These are phyloP conservation scores for Huntiella abstrusa DNA, from an alignment of 2,329 filamentous ascomycete species.

Conservation along the genomic window DNA sequence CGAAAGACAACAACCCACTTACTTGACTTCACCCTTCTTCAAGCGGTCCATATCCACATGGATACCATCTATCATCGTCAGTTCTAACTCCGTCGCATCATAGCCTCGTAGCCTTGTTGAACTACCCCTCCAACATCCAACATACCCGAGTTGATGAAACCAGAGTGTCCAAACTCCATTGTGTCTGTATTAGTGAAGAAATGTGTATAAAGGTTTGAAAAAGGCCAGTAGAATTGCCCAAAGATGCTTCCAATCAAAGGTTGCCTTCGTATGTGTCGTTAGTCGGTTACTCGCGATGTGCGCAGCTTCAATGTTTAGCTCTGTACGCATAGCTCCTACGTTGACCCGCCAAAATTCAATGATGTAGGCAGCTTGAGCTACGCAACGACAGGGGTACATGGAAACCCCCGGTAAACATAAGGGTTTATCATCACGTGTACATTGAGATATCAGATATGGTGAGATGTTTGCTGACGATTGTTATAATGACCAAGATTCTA, in stretches of 20 bases:
- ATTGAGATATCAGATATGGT: background rate
- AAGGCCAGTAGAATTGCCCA: background rate
- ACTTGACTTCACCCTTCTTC: conserved; percentile 99
- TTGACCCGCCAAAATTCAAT: background rate
- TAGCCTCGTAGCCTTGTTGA: conserved; percentile 12
- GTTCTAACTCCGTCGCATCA: conserved; percentile 9
- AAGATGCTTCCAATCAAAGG: background rate
- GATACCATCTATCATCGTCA: conserved; percentile 62
- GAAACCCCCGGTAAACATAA: background rate
- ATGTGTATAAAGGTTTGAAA: background rate
- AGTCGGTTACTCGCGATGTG: background rate
- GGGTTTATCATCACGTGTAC: background rate
- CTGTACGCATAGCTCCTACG: background rate
- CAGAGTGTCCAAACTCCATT: conserved; percentile 47
- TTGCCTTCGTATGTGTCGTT: background rate
- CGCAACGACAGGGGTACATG: conserved; percentile 1
- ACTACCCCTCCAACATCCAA: conserved; percentile 13
- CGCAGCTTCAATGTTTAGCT: background rate
- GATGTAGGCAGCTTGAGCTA: conserved; percentile 11
- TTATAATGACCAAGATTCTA: too few species aligned
- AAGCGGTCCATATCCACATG: conserved; percentile 97
- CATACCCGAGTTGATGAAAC: conserved; percentile 45
- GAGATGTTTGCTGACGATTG: too few species aligned
- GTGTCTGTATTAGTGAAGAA: background rate
- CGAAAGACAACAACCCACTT: conserved; percentile 22